Conservation (phyloP, 2,329 filamentous ascomycete genomes). For the Cryphonectria naterciae region DNA sequence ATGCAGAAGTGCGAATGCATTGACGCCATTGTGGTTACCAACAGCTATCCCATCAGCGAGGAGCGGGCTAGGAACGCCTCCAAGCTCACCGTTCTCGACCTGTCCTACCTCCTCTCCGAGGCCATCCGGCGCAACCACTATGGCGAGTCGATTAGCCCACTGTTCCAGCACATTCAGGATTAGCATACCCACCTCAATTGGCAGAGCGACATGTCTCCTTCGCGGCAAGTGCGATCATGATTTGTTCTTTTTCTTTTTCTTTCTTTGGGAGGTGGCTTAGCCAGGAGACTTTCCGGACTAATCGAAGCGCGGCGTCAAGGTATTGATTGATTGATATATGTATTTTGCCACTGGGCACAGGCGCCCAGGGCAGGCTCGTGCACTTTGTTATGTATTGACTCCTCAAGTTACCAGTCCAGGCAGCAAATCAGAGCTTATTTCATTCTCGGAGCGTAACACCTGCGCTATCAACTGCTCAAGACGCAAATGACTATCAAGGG, state of each 20-base stretch:
- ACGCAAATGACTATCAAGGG: neutral
- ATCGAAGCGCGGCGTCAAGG: constrained; percentile 30
- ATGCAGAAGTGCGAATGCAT: constrained; percentile 93
- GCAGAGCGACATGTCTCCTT: neutral
- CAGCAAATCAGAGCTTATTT: constrained; percentile 19
- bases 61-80: constrained; percentile 70
- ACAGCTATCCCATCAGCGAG: constrained; percentile 89
- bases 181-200: constrained; percentile 38
- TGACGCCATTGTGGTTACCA: constrained; percentile 91
- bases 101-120: constrained; percentile 86
- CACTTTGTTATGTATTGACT: constrained; percentile 26
- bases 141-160: constrained; percentile 76
- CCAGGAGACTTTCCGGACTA: constrained; percentile 3
- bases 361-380: constrained; percentile 16
- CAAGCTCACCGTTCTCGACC: constrained; percentile 88
- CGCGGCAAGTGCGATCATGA: constrained; percentile 2
- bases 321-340: constrained; percentile 3
- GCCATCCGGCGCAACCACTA: constrained; percentile 96
- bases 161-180: constrained; percentile 71
- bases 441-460: constrained; percentile 17
- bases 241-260: neutral
- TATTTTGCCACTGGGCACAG: constrained; percentile 3
- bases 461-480: constrained; percentile 10
- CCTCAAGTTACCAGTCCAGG: constrained; percentile 22
- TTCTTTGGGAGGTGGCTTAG: neutral